Conservation (phyloP, 345 rosid genomes). For the Atalantia buxifolia region DNA sequence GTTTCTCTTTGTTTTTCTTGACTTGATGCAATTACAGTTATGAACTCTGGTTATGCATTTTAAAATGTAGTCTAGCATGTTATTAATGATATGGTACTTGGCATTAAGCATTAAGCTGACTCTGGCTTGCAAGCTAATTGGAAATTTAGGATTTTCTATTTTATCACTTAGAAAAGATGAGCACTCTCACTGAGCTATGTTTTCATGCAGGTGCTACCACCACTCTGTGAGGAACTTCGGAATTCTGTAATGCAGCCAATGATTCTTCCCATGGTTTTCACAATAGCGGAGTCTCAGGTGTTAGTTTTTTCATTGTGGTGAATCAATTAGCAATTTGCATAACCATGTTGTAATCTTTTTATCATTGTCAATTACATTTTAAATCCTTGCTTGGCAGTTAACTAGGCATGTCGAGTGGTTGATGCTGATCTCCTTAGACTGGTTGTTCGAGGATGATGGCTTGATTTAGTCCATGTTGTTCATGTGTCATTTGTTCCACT, state of each 20-base stretch:
- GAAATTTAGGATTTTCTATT: neutral
- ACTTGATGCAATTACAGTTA: neutral
- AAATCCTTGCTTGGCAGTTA: constrained; percentile 1
- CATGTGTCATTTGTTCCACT: neutral
- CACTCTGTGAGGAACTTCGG: constrained; percentile 97
- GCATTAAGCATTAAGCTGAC: neutral
- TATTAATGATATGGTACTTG: neutral
- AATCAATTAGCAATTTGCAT: constrained; percentile 6
- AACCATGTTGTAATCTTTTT: neutral
- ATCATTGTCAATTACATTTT: constrained; percentile 6
- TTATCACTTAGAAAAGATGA: neutral
- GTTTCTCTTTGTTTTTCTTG: neutral
- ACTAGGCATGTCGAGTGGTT: neutral
- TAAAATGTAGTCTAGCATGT: neutral
- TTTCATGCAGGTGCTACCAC: constrained; percentile 86
- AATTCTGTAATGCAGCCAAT: constrained; percentile 95
- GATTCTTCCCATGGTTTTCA: constrained; percentile 96
- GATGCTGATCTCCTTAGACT: neutral
- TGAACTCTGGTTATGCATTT: neutral
- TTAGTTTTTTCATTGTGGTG: constrained; percentile 13
- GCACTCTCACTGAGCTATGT: constrained; percentile 10
- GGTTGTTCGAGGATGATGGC: neutral
- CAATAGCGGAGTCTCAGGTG: constrained; percentile 96
- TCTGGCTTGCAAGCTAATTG: constrained; percentile 1
- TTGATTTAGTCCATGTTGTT: neutral